Evolutionary conservation across 2,329 filamentous ascomycete genomes (phyloP).

Genomic region (Lachnellula suecica): DNA sequence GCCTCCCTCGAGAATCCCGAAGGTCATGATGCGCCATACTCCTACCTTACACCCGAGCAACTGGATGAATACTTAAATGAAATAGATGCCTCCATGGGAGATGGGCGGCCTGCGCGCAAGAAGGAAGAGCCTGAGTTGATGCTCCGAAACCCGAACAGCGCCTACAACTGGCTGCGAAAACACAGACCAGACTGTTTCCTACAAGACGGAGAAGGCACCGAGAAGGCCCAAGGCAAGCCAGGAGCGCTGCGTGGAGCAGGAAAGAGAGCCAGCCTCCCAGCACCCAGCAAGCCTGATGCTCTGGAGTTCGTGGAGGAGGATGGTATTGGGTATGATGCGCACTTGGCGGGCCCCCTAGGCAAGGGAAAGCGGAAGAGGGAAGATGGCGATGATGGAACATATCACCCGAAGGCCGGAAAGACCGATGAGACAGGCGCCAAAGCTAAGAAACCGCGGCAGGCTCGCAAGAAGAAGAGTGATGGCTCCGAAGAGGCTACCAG

Average conservation of each 20-base stretch:
- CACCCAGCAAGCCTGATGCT: conserved; percentile 31
- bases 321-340: conserved; percentile 33
- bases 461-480: conserved; percentile 27
- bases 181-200: conserved; percentile 83
- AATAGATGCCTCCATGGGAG: conserved; percentile 41
- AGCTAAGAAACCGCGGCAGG: conserved; percentile 25
- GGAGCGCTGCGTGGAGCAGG: conserved; percentile 34
- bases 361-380: conserved; percentile 41
- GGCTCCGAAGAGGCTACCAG: conserved; percentile 6
- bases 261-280: conserved; percentile 33
- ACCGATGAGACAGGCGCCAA: conserved; percentile 23
- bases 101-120: conserved; percentile 25
- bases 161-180: conserved; percentile 92
- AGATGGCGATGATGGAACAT: conserved; percentile 56
- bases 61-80: conserved; percentile 72
- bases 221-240: conserved; percentile 41
- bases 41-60: conserved; percentile 68
- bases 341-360: conserved; percentile 21
- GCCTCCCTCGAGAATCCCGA: conserved; percentile 42
- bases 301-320: conserved; percentile 37
- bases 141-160: conserved; percentile 80
- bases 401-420: conserved; percentile 55
- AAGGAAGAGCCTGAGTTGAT: conserved; percentile 46
- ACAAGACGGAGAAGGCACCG: conserved; percentile 48
- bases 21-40: conserved; percentile 53